Conservation (phyloP, 441 rosid genomes). For the Pelargonium fulgidum region DNA sequence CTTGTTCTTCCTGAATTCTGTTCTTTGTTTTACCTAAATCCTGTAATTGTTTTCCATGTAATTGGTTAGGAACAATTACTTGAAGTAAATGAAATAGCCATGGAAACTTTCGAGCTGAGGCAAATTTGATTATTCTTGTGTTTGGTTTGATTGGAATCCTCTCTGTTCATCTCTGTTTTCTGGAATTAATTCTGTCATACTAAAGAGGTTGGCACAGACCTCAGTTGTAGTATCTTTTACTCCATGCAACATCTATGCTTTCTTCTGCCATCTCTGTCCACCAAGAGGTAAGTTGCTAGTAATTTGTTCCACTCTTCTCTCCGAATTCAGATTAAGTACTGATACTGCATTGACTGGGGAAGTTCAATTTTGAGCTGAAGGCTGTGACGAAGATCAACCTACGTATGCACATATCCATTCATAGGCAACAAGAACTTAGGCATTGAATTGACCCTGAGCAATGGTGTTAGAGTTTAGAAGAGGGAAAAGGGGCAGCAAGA, state of each 20-base stretch:
- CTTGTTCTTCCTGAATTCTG: too few species aligned
- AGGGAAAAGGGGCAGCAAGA: too few species aligned
- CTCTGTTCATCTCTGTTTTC: too few species aligned
- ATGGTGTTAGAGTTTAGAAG: too few species aligned
- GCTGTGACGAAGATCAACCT: slow-evolving; percentile 49
- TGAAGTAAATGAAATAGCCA: too few species aligned
- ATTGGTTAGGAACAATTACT: too few species aligned
- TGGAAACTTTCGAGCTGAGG: too few species aligned
- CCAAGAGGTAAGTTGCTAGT: slow-evolving; percentile 36
- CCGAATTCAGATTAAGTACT: not conserved
- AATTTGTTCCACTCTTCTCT: not conserved
- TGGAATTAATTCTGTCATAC: too few species aligned
- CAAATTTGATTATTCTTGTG: too few species aligned
- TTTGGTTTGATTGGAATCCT: too few species aligned
- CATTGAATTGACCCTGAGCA: not conserved
- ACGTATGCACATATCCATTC: slow-evolving; percentile 23
- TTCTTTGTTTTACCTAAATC: too few species aligned
- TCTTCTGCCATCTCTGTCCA: slow-evolving; percentile 39
- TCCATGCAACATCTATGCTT: slow-evolving; percentile 38
- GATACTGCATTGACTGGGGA: slow-evolving; percentile 39
- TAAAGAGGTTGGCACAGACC: not conserved
- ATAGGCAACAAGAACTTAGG: not conserved
- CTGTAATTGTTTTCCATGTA: too few species aligned
- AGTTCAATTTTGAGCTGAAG: slow-evolving; percentile 35
- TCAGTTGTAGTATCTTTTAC: slow-evolving; percentile 19